A percentile compares a stretch with the other conserved stretches of the same genome.
phyloP scores from a whole-genome alignment of 441 rosid genomes.

The Brassica hybrid region DNA sequence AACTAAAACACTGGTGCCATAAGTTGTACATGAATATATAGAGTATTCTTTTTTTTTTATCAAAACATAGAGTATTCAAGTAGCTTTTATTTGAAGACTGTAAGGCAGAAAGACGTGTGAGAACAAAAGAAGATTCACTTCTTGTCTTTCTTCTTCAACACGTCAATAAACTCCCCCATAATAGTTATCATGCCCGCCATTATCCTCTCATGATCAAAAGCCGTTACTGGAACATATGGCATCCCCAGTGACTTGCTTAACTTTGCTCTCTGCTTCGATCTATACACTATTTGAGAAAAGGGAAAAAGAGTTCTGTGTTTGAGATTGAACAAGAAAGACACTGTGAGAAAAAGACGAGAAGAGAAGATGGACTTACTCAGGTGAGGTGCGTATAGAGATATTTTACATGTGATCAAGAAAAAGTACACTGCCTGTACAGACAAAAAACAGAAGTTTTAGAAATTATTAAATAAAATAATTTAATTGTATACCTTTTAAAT shows the following conservation, averaged over 20 bases:
- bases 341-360: not conserved
- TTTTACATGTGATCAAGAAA: constrained; percentile 18
- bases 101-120: too few species aligned
- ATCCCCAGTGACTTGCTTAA: not conserved
- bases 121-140: too few species aligned
- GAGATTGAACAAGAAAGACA: not conserved
- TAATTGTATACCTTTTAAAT: too few species aligned
- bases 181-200: not conserved
- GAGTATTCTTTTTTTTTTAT: not conserved
- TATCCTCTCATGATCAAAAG: not conserved
- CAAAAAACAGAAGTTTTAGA: not conserved
- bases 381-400: not conserved
- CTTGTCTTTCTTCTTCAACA: constrained; percentile 15
- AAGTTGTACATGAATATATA: not conserved
- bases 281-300: not conserved
- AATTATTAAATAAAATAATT: too few species aligned
- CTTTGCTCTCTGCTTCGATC: not conserved
- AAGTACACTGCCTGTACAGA: constrained; percentile 31
- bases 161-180: not conserved
- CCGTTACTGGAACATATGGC: not conserved
- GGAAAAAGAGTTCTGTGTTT: not conserved
- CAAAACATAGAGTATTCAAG: too few species aligned
- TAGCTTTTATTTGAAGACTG: too few species aligned
- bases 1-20: not conserved
- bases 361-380: constrained; percentile 6